These are phyloP conservation scores for Conoideocrella luteorostrata DNA, from an alignment of 2,329 filamentous ascomycete genomes.

Conservation along the genomic window DNA sequence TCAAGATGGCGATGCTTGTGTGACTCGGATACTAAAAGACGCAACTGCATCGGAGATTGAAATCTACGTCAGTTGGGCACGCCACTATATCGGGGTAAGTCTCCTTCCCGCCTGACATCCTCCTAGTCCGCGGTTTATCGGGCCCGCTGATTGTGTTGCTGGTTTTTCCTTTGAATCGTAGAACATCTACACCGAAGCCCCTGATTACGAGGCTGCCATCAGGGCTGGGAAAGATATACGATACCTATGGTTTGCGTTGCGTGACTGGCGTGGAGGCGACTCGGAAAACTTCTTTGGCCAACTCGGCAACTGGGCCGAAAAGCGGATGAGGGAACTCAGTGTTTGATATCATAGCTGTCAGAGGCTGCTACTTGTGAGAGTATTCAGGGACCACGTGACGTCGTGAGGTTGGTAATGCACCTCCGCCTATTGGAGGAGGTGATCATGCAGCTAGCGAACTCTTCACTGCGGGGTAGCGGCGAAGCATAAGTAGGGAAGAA, in stretches of 20 bases:
- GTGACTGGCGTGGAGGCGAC: constrained; percentile 12
- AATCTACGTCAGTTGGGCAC: constrained; percentile 16
- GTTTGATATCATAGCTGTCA: too few species aligned
- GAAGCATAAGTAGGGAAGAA: too few species aligned
- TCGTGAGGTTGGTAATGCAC: too few species aligned
- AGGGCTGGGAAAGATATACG: not conserved
- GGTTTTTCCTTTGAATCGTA: too few species aligned
- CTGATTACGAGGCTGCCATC: not conserved
- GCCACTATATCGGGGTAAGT: constrained; percentile 20
- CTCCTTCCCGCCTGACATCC: too few species aligned
- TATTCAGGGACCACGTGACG: too few species aligned
- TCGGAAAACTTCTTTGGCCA: not conserved
- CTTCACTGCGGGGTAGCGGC: too few species aligned
- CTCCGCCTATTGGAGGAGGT: too few species aligned
- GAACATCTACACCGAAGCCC: not conserved
- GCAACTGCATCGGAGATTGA: constrained; percentile 10
- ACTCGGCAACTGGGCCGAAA: not conserved
- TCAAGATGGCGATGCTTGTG: constrained; percentile 14
- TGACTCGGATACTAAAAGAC: constrained; percentile 14
- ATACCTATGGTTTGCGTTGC: not conserved
- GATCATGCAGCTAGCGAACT: too few species aligned
- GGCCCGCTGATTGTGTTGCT: not conserved
- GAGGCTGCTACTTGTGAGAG: too few species aligned
- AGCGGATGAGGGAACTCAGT: too few species aligned
- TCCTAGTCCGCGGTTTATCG: too few species aligned